Percentiles rank a stretch among this genome's conserved stretches.
phyloP scores from a whole-genome alignment of 1,284 basidiomycete genomes.

The Melampsora occidentalis region DNA sequence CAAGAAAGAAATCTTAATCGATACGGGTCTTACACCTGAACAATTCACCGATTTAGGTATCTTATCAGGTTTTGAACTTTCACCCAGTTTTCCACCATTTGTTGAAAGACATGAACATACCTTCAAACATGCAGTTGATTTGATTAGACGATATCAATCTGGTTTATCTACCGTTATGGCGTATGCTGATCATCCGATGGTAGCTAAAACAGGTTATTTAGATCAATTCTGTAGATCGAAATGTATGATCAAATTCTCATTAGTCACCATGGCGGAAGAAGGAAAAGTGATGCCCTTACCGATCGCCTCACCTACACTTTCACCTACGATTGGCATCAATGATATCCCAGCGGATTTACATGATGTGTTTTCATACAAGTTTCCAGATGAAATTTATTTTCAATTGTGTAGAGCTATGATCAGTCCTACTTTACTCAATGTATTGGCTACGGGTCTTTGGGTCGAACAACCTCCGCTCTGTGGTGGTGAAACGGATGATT shows the following conservation, averaged over 20 bases:
- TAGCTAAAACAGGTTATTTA: slow-evolving; percentile 71
- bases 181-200: slow-evolving; percentile 64
- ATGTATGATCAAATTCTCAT: slow-evolving; percentile 85
- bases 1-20: slow-evolving; percentile 71
- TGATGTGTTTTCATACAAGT: slow-evolving; percentile 88
- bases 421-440: slow-evolving; percentile 79
- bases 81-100: slow-evolving; percentile 70
- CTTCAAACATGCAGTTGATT: slow-evolving; percentile 78
- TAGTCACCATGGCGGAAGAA: slow-evolving; percentile 81
- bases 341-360: slow-evolving; percentile 89
- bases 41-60: slow-evolving; percentile 94
- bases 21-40: slow-evolving; percentile 75
- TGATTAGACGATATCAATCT: slow-evolving; percentile 62
- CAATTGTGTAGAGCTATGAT: slow-evolving; percentile 90
- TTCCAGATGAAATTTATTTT: slow-evolving; percentile 95
- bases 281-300: slow-evolving; percentile 84
- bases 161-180: slow-evolving; percentile 39
- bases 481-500: slow-evolving; percentile 91
- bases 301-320: slow-evolving; percentile 63
- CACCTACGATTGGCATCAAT: slow-evolving; percentile 58
- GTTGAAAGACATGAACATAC: slow-evolving; percentile 71
- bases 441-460: slow-evolving; percentile 77
- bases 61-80: slow-evolving; percentile 83
- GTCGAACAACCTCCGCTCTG: slow-evolving; percentile 86
- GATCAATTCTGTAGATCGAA: slow-evolving; percentile 88